Base-by-base conservation (phyloP, 306 rosid species). In the Vicia faba region DNA sequence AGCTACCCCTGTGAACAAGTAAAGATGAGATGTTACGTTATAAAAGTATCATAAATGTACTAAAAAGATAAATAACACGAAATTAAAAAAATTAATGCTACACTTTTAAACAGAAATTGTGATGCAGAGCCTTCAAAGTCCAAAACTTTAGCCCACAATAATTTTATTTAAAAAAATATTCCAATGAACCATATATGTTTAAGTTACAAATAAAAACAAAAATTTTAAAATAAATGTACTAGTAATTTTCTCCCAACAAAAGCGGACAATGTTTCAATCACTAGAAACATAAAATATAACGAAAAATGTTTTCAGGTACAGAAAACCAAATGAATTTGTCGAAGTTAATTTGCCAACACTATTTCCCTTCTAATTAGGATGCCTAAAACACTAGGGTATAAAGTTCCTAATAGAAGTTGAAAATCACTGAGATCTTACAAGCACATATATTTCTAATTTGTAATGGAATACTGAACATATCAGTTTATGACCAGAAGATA, bases 1-100 rank as follows among this genome's bases (percentile, higher is more conserved):
- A 77, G 71, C 71, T 88, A 15, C 97, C 99, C 92, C 99, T 95
- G 97, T 54, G 68, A 75, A 62, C 68, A 76, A 44, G 23, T 25
- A 49, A 35, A 54, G 60, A 72, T 72, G 55, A 63, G 56, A 70
- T 40, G 36, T 48, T 10, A 44, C 40, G 9, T 28, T 43, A 75
- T n/a, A 48, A 61, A 69, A 50, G 31, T 51, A 28, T 12, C 66
- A 62, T 14, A 50, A 63, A 31, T 31, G 35, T 33, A 31, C 36
- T 64, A 61, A 35, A 74, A 64, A 63, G 43, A 61, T 0, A 70
- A 69, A 40, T 20, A 43, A 41, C 28, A 73, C 36, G 5, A 13
- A 66, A 66, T 46, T 20, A 2, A 20, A 23, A 19, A 51, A 13
- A 38, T 1, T 7, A 7, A 33, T 1, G 5, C n/a, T 39, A 43